Evolutionary conservation across 2,329 filamentous ascomycete species (phyloP), one percentile per base, ranked within the genome.

Genomic region (Phaeomoniella chlamydospora): DNA sequence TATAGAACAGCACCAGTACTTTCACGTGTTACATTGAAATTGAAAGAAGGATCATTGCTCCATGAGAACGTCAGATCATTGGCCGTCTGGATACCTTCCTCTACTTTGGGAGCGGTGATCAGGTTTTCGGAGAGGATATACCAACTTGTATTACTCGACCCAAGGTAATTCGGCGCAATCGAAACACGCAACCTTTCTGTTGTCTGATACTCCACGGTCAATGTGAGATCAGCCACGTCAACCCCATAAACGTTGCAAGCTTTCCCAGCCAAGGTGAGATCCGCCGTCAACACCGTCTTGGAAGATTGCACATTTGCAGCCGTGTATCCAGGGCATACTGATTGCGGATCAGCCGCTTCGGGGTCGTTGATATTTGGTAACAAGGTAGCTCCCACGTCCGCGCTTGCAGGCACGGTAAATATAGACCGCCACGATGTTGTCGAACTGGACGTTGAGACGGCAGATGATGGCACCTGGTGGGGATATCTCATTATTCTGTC

Each of bases 171-270:
- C 1, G 81, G 81, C 13, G 68, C 61, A 37, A 92, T 84, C 45
- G 77, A 73, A 34, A 90, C 63, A 37, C 78, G 76, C 29, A 90
- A 55, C 2, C 81, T 68, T 45, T 82, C 71, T 12, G 58, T 56
- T 4, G 71, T 67, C 50, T 83, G 74, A 44, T 77, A 79, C 47
- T 77, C 71, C 10, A 90, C 77, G 3, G 72, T 68, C 18, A 92
- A 59, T 22, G 66, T 68, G 34, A 92, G 60, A 3, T 68, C 61
- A 15, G 76, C 65, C 17, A 92, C 61, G 50, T 92, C 85, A 5
- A 68, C 78, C 0, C 85, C 84, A 43, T 88, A 92, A 15, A 74
- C 70, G 54, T 88, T 80, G 61, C 84, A 76, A 18, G 70, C 51
- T 15, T 59, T 44, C 3, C 71, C 72, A 26, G 68, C 69, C 36